Conservation (phyloP, 805 yeast genomes). For the Saccharomyces eubayanus region DNA sequence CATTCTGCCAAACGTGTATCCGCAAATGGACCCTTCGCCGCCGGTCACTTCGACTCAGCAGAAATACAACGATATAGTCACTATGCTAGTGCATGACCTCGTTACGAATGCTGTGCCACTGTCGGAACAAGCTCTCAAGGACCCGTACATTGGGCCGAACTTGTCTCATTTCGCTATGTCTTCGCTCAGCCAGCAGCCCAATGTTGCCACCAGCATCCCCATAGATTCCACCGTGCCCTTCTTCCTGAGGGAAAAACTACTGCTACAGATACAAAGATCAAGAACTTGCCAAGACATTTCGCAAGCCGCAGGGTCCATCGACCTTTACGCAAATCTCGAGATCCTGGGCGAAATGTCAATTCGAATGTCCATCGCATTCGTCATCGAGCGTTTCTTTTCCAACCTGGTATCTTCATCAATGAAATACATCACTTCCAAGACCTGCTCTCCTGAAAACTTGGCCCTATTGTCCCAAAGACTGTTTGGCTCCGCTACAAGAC, state of each 20-base stretch:
- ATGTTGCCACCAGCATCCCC: constrained; percentile 5
- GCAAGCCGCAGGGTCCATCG: constrained; percentile 18
- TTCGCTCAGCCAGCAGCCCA: constrained; percentile 16
- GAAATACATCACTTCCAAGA: constrained; percentile 40
- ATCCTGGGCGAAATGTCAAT: constrained; percentile 52
- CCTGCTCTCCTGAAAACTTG: constrained; percentile 33
- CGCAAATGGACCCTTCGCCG: neutral
- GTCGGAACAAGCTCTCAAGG: constrained; percentile 18
- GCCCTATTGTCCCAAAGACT: constrained; percentile 26
- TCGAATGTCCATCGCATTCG: constrained; percentile 46
- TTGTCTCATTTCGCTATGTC: constrained; percentile 27
- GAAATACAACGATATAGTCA: constrained; percentile 21
- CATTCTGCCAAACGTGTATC: neutral
- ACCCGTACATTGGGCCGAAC: constrained; percentile 13
- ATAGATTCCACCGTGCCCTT: constrained; percentile 10
- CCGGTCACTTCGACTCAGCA: constrained; percentile 11
- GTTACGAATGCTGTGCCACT: constrained; percentile 19
- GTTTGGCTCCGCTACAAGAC: constrained; percentile 23
- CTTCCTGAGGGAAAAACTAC: constrained; percentile 31
- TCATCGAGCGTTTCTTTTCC: constrained; percentile 55
- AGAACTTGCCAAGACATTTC: constrained; percentile 49
- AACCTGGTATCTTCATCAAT: constrained; percentile 47
- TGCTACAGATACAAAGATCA: constrained; percentile 49
- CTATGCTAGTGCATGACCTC: constrained; percentile 19
- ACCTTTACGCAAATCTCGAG: constrained; percentile 39